A percentile compares a stretch with the other conserved stretches of the same genome.
Evolutionary conservation across 139 green algal species (phyloP).

Genomic region (Zygnema cylindricum): DNA sequence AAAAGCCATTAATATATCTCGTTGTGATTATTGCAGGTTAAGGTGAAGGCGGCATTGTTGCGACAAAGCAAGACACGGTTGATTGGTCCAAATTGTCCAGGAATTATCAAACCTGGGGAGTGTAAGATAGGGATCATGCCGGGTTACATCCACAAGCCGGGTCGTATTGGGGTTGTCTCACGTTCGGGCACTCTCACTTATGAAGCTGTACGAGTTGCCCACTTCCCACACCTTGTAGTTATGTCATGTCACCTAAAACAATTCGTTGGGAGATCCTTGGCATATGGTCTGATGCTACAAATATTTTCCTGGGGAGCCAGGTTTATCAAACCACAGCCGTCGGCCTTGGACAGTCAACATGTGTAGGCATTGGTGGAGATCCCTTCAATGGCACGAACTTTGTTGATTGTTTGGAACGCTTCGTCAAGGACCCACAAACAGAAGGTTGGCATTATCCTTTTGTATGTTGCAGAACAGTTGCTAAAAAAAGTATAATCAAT

Average conservation of each 20-base stretch:
- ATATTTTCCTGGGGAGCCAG: too few species aligned
- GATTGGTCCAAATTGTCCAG: constrained; percentile 98
- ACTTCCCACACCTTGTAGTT: too few species aligned
- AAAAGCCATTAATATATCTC: too few species aligned
- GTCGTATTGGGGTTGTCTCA: constrained; percentile 92
- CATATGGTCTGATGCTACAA: too few species aligned
- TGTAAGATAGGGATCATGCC: constrained; percentile 99
- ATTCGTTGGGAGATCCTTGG: too few species aligned
- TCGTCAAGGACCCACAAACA: constrained; percentile 92
- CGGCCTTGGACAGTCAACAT: constrained; percentile 94
- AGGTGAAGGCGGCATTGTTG: constrained; percentile 91
- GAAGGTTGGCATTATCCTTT: constrained; percentile 60
- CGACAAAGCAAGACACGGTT: constrained; percentile 84
- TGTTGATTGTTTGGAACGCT: constrained; percentile 94
- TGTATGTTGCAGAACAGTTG: not conserved
- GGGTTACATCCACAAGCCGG: constrained; percentile 97
- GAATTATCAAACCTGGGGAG: constrained; percentile 87
- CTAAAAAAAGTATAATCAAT: not conserved
- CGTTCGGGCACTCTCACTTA: constrained; percentile 97
- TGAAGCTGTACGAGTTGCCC: constrained; percentile 73
- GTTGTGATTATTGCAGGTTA: constrained; percentile 71
- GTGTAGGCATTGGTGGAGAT: constrained; percentile 78
- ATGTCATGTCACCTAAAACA: too few species aligned
- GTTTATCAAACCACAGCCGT: constrained; percentile 95
- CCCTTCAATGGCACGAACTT: constrained; percentile 91